A percentile compares a stretch with the other conserved stretches of the same genome.
Conservation (phyloP, 2,329 filamentous ascomycete species). For the Fusarium sp. region DNA sequence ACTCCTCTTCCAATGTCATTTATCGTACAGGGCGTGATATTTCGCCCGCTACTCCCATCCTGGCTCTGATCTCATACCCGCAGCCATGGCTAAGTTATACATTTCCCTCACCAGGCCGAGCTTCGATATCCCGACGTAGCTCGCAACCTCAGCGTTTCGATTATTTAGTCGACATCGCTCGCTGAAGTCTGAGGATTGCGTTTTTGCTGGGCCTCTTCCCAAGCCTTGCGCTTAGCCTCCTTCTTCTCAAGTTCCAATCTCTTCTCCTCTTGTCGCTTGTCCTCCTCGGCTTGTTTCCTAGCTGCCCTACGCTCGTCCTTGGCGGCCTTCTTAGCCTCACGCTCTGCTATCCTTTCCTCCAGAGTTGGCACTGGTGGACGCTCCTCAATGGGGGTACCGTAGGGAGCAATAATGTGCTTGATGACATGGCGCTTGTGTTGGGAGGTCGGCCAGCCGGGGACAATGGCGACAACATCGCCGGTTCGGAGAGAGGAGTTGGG, state of each 20-base stretch:
- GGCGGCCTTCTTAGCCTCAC: slow-evolving; percentile 61
- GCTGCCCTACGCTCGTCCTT: slow-evolving; percentile 64
- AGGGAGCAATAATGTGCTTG: slow-evolving; percentile 74
- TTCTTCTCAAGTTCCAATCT: slow-evolving; percentile 38
- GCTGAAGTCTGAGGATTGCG: slow-evolving; percentile 26
- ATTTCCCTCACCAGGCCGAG: not conserved
- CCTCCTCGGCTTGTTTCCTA: slow-evolving; percentile 41
- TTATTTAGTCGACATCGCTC: slow-evolving; percentile 26
- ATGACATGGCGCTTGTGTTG: slow-evolving; percentile 77
- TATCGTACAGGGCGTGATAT: slow-evolving; percentile 36
- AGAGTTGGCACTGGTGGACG: slow-evolving; percentile 71
- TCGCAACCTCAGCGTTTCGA: slow-evolving; percentile 6
- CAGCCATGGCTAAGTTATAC: not conserved
- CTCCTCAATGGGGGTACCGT: slow-evolving; percentile 67
- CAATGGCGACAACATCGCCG: slow-evolving; percentile 78
- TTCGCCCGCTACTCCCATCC: slow-evolving; percentile 2
- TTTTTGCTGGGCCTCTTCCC: slow-evolving; percentile 37
- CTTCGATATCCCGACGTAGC: not conserved
- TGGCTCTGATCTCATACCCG: not conserved
- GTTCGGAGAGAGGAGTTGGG: slow-evolving; percentile 74
- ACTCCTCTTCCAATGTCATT: slow-evolving; percentile 7
- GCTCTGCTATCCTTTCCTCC: slow-evolving; percentile 65
- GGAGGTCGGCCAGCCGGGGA: slow-evolving; percentile 69
- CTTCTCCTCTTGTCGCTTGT: slow-evolving; percentile 42
- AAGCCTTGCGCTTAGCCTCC: slow-evolving; percentile 37